Base-by-base conservation (phyloP, 1,284 basidiomycete genomes). In the Microbotryomycetes sp. region DNA sequence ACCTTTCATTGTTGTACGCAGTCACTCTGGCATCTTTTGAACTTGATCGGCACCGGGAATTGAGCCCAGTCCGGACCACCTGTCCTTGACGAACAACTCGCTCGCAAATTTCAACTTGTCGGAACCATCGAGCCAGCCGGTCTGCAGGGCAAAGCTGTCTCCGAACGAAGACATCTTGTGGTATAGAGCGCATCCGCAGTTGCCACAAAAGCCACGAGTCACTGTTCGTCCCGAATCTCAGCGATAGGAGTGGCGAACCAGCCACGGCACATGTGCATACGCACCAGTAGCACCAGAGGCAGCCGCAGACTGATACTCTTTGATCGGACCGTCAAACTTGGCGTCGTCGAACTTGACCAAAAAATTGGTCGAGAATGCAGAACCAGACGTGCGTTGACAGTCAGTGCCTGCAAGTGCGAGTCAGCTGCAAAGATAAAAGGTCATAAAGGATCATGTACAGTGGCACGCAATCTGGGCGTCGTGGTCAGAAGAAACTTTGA, bases 21-120 rank as follows among this genome's bases (percentile, higher is more conserved):
- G 13, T 23, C 3, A 11, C 41, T 45, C 41, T 11, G 30, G 55
- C 69, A 70, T 70, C 15, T 48, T 59, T 53, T 69, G 61, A 45
- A 55, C 64, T 59, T 71, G 70, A 9, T 56, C 62, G 7, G 66
- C 66, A 18, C 56, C 62, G 1, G 58, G 26, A 48, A 67, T 48
- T 23, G 59, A 26, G 29, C 59, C 41, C 21, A 72, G 28, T 28
- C 62, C 66, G 26, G 59, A 35, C 65, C 66, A 72, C 55, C 68
- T 61, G 35, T 69, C 59, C 61, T 71, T 69, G 48, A 61, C 61
- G 55, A 69, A 73, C 28, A 72, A 61, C 52, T 73, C 72, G 30
- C 65, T 60, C 6, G 11, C 66, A 57, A 70, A 69, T 5, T 66
- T 65, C 48, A 72, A 61, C 46, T 59, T 59, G 45, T 51, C 35